Evolutionary conservation across 768 basidiomycete genomes (phyloP), one percentile per base, ranked within the genome.

Genomic region (Agaricus bisporus): DNA sequence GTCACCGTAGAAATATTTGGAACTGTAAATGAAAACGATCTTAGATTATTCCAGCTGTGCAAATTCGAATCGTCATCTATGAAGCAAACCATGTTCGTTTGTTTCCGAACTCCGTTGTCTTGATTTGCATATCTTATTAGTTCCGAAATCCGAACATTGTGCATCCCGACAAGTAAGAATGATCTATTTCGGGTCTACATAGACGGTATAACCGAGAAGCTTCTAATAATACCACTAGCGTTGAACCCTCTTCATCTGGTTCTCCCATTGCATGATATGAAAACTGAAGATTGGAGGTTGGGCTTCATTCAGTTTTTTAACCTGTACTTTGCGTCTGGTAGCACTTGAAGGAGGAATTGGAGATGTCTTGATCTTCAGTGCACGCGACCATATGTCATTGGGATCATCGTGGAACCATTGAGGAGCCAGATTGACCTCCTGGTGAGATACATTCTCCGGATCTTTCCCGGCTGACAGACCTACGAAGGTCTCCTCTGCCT

Each of bases 381-480:
- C 48, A 38, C 48, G 48, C 28, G 28, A 41, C 55, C 55, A 56
- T 5, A 50, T 50, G 26, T 56, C 55, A 9, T 35, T 25, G 15
- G 18, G 29, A 35, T 20, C 15, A 7, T 28, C 38, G 35, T 61
- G 55, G 11, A 61, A 58, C 60, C 62, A 62, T 3, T 47, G 36
- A 3, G 61, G 59, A 22, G 60, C 56, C 9, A 57, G 48, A 42
- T 60, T 60, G 38, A 54, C 56, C 18, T 36, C 51, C 17, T 18
- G 26, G 18, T 43, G 48, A 54, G 35, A 9, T 39, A 18, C 49
- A 45, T 18, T 37, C 22, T 32, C 48, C 3, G 20, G 11, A 3
- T 14, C 38, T 5, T n/a, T 41, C 5, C 4, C 17, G 18, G 38
- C 39, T 14, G 28, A 9, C 15, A 18, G 14, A 15, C 15, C 12